Percentiles rank a stretch among this genome's conserved stretches.
Evolutionary conservation across 306 rosid genomes (phyloP).

Genomic region (Vigna nakashimae): DNA sequence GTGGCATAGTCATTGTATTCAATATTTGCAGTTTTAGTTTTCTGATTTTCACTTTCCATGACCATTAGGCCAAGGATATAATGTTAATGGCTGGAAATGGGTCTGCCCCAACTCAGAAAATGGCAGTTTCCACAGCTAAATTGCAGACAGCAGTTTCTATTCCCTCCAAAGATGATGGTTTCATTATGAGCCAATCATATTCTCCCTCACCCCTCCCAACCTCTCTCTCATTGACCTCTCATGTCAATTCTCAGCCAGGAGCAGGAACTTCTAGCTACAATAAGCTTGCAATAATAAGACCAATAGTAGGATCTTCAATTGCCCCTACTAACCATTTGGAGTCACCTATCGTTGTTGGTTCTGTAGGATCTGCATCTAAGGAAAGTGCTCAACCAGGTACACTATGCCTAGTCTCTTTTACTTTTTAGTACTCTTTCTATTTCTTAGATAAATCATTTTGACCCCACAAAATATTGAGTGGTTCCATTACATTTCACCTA

Average conservation of each 20-base stretch:
- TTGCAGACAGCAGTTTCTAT: constrained; percentile 49
- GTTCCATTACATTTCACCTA: neutral
- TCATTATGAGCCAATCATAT: constrained; percentile 50
- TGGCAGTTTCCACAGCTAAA: constrained; percentile 50
- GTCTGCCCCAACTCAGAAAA: constrained; percentile 47
- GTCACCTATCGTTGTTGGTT: constrained; percentile 52
- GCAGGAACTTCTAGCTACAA: constrained; percentile 55
- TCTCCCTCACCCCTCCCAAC: constrained; percentile 52
- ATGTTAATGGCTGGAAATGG: constrained; percentile 87
- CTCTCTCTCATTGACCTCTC: constrained; percentile 54
- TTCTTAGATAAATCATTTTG: neutral
- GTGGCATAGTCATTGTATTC: neutral
- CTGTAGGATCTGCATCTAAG: constrained; percentile 51
- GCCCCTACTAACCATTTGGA: constrained; percentile 54
- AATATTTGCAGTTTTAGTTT: neutral
- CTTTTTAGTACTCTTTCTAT: neutral
- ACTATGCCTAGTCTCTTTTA: neutral
- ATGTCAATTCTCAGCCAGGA: constrained; percentile 45
- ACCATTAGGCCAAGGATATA: constrained; percentile 79
- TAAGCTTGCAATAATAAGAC: constrained; percentile 51
- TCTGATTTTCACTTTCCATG: constrained; percentile 30
- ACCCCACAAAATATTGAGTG: neutral
- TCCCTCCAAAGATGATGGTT: constrained; percentile 57
- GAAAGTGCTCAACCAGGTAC: constrained; percentile 69
- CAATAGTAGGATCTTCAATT: constrained; percentile 50